A percentile compares a stretch with the other conserved stretches of the same genome.
Conservation (phyloP, 2,329 filamentous ascomycete species). For the Helminthosporium solani region DNA sequence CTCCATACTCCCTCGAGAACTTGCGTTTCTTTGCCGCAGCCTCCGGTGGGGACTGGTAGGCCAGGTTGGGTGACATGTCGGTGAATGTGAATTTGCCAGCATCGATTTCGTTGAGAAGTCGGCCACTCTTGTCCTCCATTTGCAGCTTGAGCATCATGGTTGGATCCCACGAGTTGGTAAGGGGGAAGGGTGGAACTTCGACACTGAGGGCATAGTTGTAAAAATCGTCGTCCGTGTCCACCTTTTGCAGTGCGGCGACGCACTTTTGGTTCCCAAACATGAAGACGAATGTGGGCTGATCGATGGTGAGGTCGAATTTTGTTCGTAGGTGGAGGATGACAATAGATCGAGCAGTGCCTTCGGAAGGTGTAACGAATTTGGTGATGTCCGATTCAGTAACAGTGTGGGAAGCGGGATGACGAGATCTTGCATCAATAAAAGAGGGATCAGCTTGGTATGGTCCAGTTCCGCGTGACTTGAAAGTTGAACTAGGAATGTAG, state of each 20-base stretch:
- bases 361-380: slow-evolving; percentile 62
- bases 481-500: slow-evolving; percentile 50
- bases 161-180: slow-evolving; percentile 57
- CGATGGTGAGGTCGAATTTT: slow-evolving; percentile 66
- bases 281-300: slow-evolving; percentile 60
- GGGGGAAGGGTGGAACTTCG: slow-evolving; percentile 67
- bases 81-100: slow-evolving; percentile 65
- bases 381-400: slow-evolving; percentile 58
- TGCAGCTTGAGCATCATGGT: slow-evolving; percentile 61
- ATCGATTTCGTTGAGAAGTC: slow-evolving; percentile 52
- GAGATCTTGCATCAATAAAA: slow-evolving; percentile 59
- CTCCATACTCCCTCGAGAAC: slow-evolving; percentile 31
- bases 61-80: slow-evolving; percentile 43
- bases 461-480: slow-evolving; percentile 48
- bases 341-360: slow-evolving; percentile 68
- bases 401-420: slow-evolving; percentile 53
- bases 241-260: slow-evolving; percentile 64
- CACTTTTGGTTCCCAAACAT: slow-evolving; percentile 78
- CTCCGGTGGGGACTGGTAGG: slow-evolving; percentile 33
- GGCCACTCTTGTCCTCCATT: slow-evolving; percentile 59
- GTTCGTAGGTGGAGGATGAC: slow-evolving; percentile 73
- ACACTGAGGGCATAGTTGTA: slow-evolving; percentile 72
- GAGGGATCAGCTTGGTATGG: slow-evolving; percentile 51
- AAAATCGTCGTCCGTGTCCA: slow-evolving; percentile 57
- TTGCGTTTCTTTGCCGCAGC: slow-evolving; percentile 36